Base-by-base conservation (phyloP, 1,139 yeast genomes). In the Suzukiozyma palmioleophila region DNA sequence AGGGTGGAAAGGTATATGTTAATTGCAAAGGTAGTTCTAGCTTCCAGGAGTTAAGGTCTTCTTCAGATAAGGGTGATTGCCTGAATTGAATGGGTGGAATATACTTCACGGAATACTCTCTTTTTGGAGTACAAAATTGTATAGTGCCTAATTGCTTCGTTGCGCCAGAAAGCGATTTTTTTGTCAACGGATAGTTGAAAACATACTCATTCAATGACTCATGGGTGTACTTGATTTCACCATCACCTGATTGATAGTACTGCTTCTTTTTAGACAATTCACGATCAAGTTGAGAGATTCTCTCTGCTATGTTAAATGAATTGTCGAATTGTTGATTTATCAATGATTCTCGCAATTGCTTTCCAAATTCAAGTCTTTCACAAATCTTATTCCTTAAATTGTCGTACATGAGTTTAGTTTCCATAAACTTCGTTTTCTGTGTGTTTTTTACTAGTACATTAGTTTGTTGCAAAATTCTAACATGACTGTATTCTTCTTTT, bases 31-130 rank as follows among this genome's bases (percentile, higher is more conserved):
- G 74, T 13, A 70, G 48, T 4, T 52, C 45, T 2, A 66, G 16
- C 15, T 56, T 56, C 65, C 72, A 62, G 22, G 57, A 44, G 1
- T 51, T 39, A n/a, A 48, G 42, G 24, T 46, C 49, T 3, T 42
- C 42, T 2, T 37, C 37, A 9, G 33, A 33, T 2, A 39, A 31
- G 3, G 42, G 41, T 2, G 41, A 27, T 1, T 31, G 33, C 39
- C 69, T 48, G 38, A 53, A 59, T 15, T 48, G 45, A 13, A 45
- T 39, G 2, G 73, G 73, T 3, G 68, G 60, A 21, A 69, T 58
- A 43, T 69, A 69, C 16, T 52, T 54, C 9, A 70, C 42, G 8
- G 43, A 28, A 39, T 63, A 59, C 24, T 53, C 55, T 1, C 39
- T 45, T 36, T 56, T 57, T 2, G 74, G 71, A 2, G 66, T 57